Evolutionary conservation across 1,284 basidiomycete species (phyloP).

Genomic region (Tilletia setariae): DNA sequence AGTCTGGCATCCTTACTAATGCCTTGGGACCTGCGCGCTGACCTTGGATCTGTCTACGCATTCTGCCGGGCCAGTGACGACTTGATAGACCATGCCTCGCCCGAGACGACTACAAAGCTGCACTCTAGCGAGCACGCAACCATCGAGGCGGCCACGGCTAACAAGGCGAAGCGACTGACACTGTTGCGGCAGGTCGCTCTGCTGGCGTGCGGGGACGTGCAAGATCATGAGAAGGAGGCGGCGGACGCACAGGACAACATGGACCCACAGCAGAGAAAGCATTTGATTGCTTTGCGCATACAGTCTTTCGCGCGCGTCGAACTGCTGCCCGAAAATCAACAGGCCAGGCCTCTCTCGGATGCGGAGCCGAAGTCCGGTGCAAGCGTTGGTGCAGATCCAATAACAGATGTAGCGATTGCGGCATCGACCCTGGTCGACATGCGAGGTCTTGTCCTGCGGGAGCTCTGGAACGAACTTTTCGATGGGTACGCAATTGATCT

Average conservation of each 20-base stretch:
- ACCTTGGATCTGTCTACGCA: conserved; percentile 44
- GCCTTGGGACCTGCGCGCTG: conserved; percentile 45
- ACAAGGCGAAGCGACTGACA: conserved; percentile 52
- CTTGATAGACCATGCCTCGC: conserved; percentile 28
- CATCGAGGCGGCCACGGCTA: conserved; percentile 69
- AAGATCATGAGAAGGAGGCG: neutral
- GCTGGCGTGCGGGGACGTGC: conserved; percentile 4
- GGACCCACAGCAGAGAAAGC: neutral
- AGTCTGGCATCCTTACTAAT: conserved; percentile 37
- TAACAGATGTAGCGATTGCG: conserved; percentile 26
- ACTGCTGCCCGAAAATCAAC: neutral
- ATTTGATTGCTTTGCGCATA: conserved; percentile 9
- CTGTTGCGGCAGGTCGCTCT: conserved; percentile 24
- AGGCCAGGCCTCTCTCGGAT: neutral
- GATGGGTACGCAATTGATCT: conserved; percentile 38
- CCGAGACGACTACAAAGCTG: conserved; percentile 2
- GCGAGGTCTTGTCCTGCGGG: conserved; percentile 30
- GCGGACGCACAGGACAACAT: neutral
- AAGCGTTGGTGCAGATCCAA: neutral
- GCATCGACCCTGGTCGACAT: conserved; percentile 38
- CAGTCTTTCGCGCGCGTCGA: conserved; percentile 12
- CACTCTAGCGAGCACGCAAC: conserved; percentile 21
- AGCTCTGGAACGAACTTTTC: conserved; percentile 44
- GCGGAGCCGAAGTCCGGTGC: neutral
- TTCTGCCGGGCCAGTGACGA: conserved; percentile 45